Percentiles rank a stretch among this genome's conserved stretches.
Evolutionary conservation across 2,329 filamentous ascomycete species (phyloP).

Genomic region (Fusarium denticulatum): DNA sequence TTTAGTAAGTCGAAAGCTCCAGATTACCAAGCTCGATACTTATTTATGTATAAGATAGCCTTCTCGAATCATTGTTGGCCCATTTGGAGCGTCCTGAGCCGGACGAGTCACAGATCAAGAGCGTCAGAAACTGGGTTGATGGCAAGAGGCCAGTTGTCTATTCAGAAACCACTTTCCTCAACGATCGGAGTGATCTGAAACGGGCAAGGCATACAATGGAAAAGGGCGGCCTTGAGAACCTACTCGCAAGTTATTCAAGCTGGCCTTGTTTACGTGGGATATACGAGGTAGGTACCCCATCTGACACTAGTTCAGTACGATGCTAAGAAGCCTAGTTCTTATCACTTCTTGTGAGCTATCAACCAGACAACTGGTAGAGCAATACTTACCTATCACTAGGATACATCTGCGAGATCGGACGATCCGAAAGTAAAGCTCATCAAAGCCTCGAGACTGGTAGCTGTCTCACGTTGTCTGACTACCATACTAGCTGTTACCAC

Average conservation of each 20-base stretch:
- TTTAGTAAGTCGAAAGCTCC: background rate
- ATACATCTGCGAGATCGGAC: background rate
- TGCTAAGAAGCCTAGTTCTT: background rate
- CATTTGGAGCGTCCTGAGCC: background rate
- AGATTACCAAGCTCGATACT: background rate
- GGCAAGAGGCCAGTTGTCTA: background rate
- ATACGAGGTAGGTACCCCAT: background rate
- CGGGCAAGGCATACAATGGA: background rate
- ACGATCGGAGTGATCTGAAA: background rate
- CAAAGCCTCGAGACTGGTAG: background rate
- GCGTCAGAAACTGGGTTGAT: background rate
- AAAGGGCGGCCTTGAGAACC: background rate
- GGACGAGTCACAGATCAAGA: background rate
- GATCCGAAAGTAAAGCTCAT: background rate
- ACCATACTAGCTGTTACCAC: background rate
- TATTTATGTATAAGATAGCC: background rate
- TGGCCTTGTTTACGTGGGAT: background rate
- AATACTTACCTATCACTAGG: background rate
- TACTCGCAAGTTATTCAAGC: background rate
- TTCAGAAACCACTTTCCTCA: background rate
- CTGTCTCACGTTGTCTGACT: background rate
- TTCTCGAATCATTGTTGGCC: background rate
- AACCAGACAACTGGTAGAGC: background rate
- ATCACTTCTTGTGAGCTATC: background rate
- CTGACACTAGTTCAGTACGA: background rate